Percentiles rank a stretch among this genome's conserved stretches.
phyloP scores from a whole-genome alignment of 192 early-diverging fungal genomes.

The Podila verticillata region DNA sequence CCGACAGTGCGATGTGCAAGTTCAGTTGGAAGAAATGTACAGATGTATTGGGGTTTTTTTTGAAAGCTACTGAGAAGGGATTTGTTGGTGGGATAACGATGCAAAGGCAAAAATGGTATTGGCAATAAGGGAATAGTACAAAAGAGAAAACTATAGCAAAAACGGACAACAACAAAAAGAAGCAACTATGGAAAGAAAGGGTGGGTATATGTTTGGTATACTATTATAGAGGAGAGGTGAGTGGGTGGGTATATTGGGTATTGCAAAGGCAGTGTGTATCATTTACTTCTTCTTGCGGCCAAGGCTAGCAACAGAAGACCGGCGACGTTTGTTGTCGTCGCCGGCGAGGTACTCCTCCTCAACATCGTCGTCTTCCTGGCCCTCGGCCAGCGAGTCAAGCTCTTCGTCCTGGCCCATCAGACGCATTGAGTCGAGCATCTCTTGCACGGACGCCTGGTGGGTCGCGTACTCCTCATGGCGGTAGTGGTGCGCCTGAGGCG shows the following conservation, averaged over 20 bases:
- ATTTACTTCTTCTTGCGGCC: neutral
- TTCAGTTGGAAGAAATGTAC: too few species aligned
- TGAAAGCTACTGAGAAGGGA: too few species aligned
- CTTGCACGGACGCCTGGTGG: neutral
- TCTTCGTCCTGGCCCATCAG: neutral
- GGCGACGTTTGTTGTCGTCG: neutral
- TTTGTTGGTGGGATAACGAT: too few species aligned
- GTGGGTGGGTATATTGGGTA: neutral
- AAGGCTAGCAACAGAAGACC: neutral
- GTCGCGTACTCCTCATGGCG: neutral
- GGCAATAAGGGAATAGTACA: too few species aligned
- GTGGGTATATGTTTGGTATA: neutral
- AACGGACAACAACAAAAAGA: too few species aligned
- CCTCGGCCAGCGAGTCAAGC: neutral
- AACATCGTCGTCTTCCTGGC: neutral
- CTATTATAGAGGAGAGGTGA: neutral
- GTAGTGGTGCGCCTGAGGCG: neutral
- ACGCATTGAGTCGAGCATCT: constrained; percentile 2
- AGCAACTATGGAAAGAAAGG: neutral
- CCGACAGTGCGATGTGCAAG: too few species aligned
- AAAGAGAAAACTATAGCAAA: too few species aligned
- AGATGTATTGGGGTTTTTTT: too few species aligned
- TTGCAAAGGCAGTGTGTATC: too few species aligned
- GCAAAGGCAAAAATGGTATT: too few species aligned
- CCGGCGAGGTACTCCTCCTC: neutral